Conservation (phyloP, 805 yeast species). For the Hemisphaericaspora nanyangensis region DNA sequence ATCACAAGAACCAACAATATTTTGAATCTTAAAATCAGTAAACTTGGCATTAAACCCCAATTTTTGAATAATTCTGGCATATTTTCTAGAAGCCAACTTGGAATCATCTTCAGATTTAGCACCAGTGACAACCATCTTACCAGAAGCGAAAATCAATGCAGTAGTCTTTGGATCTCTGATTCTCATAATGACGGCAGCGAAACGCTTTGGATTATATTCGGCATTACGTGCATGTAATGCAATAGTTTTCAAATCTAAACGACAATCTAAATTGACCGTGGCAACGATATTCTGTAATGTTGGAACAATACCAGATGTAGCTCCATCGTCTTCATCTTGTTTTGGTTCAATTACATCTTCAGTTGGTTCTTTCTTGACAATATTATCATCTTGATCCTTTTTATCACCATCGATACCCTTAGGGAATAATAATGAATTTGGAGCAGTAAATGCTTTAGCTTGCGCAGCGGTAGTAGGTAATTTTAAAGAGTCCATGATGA, state of each 20-base stretch:
- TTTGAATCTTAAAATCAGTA: slow-evolving; percentile 96
- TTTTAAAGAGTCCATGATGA: slow-evolving; percentile 63
- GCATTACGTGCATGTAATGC: slow-evolving; percentile 99
- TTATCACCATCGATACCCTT: slow-evolving; percentile 39
- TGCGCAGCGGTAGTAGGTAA: slow-evolving; percentile 76
- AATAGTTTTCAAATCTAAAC: slow-evolving; percentile 92
- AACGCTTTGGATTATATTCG: slow-evolving; percentile 96
- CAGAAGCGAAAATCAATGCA: slow-evolving; percentile 95
- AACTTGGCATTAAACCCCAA: slow-evolving; percentile 97
- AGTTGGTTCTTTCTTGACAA: slow-evolving; percentile 10
- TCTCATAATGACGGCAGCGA: slow-evolving; percentile 99
- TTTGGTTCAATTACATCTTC: slow-evolving; percentile 34
- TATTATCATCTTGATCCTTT: slow-evolving; percentile 1
- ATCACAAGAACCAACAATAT: slow-evolving; percentile 97
- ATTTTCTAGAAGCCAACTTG: slow-evolving; percentile 95
- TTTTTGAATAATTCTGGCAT: slow-evolving; percentile 96
- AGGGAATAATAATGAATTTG: slow-evolving; percentile 61
- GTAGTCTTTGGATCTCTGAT: slow-evolving; percentile 98
- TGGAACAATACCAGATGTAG: slow-evolving; percentile 94
- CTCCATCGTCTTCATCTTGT: slow-evolving; percentile 55
- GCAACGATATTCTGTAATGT: slow-evolving; percentile 95
- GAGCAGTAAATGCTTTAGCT: slow-evolving; percentile 69
- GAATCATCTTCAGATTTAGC: slow-evolving; percentile 98
- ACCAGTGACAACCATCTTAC: slow-evolving; percentile 99
- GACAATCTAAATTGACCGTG: slow-evolving; percentile 93